phyloP scores from a whole-genome alignment of 208 protist genomes.

The Leishmania mexicana region DNA sequence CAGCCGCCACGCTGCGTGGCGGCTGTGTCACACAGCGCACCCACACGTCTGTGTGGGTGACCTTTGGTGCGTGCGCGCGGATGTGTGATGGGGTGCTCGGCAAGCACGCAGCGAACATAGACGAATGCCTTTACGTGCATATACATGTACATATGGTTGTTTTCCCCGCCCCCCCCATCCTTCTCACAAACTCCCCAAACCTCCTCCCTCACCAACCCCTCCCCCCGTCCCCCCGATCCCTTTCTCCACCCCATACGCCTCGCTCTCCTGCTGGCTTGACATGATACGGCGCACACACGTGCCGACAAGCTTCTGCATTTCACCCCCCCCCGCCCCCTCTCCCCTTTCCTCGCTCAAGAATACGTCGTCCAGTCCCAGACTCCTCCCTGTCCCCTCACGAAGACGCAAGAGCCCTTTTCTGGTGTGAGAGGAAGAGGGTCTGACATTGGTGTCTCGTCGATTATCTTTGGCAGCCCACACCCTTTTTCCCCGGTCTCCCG shows the following conservation, averaged over 20 bases:
- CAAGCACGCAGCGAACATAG: no score
- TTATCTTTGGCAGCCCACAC: no score
- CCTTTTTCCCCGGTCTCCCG: neutral
- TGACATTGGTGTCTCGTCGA: no score
- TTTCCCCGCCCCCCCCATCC: neutral
- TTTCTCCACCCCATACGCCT: neutral
- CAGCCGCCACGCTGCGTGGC: neutral
- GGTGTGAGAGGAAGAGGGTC: no score
- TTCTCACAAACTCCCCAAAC: neutral
- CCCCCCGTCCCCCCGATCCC: neutral
- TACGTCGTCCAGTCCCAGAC: no score
- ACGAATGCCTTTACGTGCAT: no score
- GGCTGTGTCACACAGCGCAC: neutral
- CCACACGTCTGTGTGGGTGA: no score
- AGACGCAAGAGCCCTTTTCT: no score
- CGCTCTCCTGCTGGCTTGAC: neutral
- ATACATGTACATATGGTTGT: no score
- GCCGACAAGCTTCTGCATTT: neutral
- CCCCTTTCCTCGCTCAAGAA: neutral
- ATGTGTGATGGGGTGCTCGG: no score
- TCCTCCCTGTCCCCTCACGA: neutral
- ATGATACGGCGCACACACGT: neutral
- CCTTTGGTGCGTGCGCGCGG: no score
- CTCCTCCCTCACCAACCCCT: neutral
- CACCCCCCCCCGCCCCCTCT: neutral